These are phyloP conservation scores for Penicillium griseofulvum DNA, from an alignment of 2,329 filamentous ascomycete species.

Conservation along the genomic window DNA sequence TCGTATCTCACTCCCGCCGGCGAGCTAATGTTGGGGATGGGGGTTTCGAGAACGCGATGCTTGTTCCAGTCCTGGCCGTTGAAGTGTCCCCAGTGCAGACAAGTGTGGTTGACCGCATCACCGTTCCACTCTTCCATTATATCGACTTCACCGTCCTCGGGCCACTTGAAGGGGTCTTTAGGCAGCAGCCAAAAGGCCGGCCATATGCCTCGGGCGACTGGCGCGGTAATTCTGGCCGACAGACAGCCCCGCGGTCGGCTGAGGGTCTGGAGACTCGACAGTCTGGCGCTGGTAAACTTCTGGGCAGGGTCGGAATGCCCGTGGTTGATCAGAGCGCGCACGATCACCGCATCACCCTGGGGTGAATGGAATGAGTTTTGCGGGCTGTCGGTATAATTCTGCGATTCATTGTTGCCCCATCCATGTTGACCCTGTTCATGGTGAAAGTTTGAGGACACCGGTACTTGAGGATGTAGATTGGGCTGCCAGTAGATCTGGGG, in stretches of 20 bases:
- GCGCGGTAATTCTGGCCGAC: conserved; percentile 23
- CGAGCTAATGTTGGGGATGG: conserved; percentile 22
- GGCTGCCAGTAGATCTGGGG: conserved; percentile 24
- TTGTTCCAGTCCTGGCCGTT: conserved; percentile 26
- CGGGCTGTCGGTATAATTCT: conserved; percentile 23
- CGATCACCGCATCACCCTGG: conserved; percentile 23
- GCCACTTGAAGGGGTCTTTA: conserved; percentile 29
- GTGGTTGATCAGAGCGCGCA: conserved; percentile 25
- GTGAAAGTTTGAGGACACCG: conserved; percentile 21
- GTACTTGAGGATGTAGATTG: conserved; percentile 21
- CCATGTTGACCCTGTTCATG: conserved; percentile 26
- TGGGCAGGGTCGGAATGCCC: conserved; percentile 21
- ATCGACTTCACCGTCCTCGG: conserved; percentile 25
- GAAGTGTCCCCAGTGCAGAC: conserved; percentile 27
- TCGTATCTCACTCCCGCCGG: conserved; percentile 21
- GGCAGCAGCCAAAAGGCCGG: conserved; percentile 29
- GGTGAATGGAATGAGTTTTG: conserved; percentile 26
- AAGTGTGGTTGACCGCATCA: conserved; percentile 24
- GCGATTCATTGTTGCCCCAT: conserved; percentile 26
- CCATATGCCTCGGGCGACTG: conserved; percentile 24
- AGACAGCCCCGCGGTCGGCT: conserved; percentile 24
- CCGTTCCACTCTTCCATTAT: conserved; percentile 29
- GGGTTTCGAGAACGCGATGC: conserved; percentile 25
- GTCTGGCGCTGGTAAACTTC: conserved; percentile 24
- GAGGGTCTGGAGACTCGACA: conserved; percentile 24